Evolutionary conservation across 2,329 filamentous ascomycete species (phyloP), one percentile per base, ranked within the genome.

Genomic region (Ambrosiella beaveri): DNA sequence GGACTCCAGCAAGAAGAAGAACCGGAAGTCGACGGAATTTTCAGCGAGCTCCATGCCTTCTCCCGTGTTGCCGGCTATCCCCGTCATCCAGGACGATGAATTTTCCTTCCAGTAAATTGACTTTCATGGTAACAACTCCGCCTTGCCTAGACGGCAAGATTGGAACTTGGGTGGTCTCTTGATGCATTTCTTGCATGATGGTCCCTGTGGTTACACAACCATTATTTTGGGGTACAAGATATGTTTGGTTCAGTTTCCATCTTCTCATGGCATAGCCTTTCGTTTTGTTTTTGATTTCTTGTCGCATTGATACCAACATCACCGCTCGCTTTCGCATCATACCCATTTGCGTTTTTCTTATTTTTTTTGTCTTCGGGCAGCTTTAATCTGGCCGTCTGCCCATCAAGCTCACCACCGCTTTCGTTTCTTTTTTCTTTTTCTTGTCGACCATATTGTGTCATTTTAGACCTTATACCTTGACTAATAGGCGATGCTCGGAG

Each of bases 11-110:
- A 54, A 47, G 13, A 60, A 57, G 51, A 57, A 45, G 49, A 47
- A 53, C 12, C 45, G 54, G 38, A 55, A 54, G 41, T 39, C 50
- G 37, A 45, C 44, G 15, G 40, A 27, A 3, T 45, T 47, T 40
- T 38, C 54, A 5, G 27, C 27, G 13, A 57, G 38, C 15, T 39
- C 54, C 1, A 56, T 57, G 17, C 56, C 57, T 19, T 55, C 56
- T 45, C 51, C 56, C 41, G 56, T 51, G 39, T 56, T 60, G 35
- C 56, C 59, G 9, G 56, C 37, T 55, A 58, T 60, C 50, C 59
- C 56, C 17, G 51, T 56, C 27, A 37, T 44, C 7, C 50, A 57
- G 52, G 45, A 37, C n/a, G 47, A 58, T 27, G 59, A 60, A 47
- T 45, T 59, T 38, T n/a, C 47, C 12, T 51, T 47, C 49, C n/a